Base-by-base conservation (phyloP, 1,284 basidiomycete genomes). In the Prillingera fragicola region DNA sequence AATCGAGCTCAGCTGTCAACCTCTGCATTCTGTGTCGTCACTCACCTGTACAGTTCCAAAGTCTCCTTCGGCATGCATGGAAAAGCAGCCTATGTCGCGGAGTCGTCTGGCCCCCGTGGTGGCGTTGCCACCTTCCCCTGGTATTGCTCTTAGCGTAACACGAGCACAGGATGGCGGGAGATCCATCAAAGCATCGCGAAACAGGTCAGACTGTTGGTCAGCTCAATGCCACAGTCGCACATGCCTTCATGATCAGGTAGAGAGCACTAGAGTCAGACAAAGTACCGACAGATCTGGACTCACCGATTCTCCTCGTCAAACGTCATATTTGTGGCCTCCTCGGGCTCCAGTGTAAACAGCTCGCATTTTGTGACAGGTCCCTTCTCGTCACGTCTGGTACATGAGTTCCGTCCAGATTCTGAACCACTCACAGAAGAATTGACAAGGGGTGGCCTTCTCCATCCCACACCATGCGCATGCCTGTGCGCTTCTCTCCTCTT, bases 291-390 rank as follows among this genome's bases (percentile, higher is more conserved):
- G 3, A 5, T 9, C 5, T 0, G 28, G 14, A 70, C 82, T 63
- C 59, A 83, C 83, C 80, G 79, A 45, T 77, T 72, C 10, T 82
- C 78, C 31, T 76, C 75, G 55, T 88, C 81, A 62, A 92, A 90
- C 3, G 81, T 76, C 24, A 94, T 78, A 43, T 90, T 85, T 31
- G 89, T 74, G 46, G 83, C 76, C 17, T 83, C 81, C 54, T 92
- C 88, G 3, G 87, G 80, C 40, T 90, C 87, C 56, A 84, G 86
- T 0, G 89, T 89, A 18, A 81, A 79, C 45, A 97, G 81, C 64
- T 92, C 84, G 67, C 90, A 95, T 14, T 80, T 84, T 7, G 91
- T 92, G 0, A 83, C 87, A 0, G 90, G 90, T 2, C 88, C 89
- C 44, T 77, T 75, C 0, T 89, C 87, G 64, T 94, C 89, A 19